Evolutionary conservation across 2,329 filamentous ascomycete genomes (phyloP), one percentile per base, ranked within the genome.

Genomic region (Xylaria sp.): DNA sequence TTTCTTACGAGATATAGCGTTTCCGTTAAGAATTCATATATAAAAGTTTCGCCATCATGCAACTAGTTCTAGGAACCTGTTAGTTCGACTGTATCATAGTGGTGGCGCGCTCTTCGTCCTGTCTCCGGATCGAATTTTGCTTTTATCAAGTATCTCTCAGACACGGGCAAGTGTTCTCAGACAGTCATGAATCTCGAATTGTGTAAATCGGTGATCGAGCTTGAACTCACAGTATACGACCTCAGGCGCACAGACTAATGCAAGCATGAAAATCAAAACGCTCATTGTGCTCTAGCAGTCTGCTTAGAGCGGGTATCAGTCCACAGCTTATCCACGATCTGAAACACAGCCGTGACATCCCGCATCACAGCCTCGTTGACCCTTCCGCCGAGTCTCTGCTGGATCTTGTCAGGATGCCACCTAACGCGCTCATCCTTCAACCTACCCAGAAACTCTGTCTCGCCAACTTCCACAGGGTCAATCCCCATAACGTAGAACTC

Each of bases 351-450:
- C 12, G 95, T 99, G 51, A 98, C 92, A 63, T 90, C 86, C 77
- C 89, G 89, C 86, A 97, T 90, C 2, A 92, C 89, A 3, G 86
- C 86, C 28, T 89, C 86, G 57, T 94, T 91, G 58, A 97, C 89
- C 68, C 88, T 83, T 0, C 88, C 89, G 2, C 94, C 93, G 69
- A 97, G 90, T 62, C 90, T 89, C 82, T 98, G 96, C 83, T 98
- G 94, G 65, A 98, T 92, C 84, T 98, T 99, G 82, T 99, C 96
- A 3, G 96, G 96, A 83, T 99, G 96, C 96, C 96, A 99, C 18
- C 94, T 87, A 20, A 98, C 90, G 61, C 96, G 89, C 83, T 99
- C 96, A 5, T 89, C 83, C 80, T 97, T 97, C 62, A 98, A 84
- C 67, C 80, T 82, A 8, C 83, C 80, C 23, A 84, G 78, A 60